Evolutionary conservation across 768 basidiomycete species (phyloP).

Genomic region (Suillus americanus): DNA sequence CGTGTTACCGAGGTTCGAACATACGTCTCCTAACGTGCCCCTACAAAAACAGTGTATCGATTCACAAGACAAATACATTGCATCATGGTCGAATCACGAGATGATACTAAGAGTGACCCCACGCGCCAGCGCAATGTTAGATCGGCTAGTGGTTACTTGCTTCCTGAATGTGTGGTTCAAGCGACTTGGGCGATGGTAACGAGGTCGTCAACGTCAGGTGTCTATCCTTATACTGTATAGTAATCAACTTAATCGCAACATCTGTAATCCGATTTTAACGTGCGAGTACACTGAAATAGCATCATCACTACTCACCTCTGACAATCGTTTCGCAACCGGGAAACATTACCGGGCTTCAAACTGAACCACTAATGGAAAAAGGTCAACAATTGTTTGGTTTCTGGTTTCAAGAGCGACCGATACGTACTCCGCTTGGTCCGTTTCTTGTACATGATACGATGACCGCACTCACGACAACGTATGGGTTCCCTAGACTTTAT

Average conservation of each 20-base stretch:
- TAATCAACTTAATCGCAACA: slow-evolving; percentile 5
- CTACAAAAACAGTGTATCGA: slow-evolving; percentile 43
- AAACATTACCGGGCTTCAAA: slow-evolving; percentile 30
- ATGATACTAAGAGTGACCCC: slow-evolving; percentile 40
- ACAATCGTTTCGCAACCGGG: not conserved
- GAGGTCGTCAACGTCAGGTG: not conserved
- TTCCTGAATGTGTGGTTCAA: slow-evolving; percentile 53
- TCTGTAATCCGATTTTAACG: slow-evolving; percentile 8
- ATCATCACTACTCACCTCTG: slow-evolving; percentile 5
- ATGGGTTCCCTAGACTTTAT: slow-evolving; percentile 91
- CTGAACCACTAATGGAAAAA: slow-evolving; percentile 29
- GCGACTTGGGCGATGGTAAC: slow-evolving; percentile 43
- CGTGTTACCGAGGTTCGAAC: slow-evolving; percentile 17
- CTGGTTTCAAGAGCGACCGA: not conserved
- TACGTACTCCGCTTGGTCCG: slow-evolving; percentile 87
- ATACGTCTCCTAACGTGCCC: slow-evolving; percentile 1
- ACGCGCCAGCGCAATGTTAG: slow-evolving; percentile 41
- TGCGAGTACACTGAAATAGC: not conserved
- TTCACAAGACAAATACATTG: slow-evolving; percentile 46
- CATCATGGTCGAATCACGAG: slow-evolving; percentile 43
- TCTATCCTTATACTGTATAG: slow-evolving; percentile 6
- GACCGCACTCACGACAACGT: slow-evolving; percentile 94
- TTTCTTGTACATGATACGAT: slow-evolving; percentile 99
- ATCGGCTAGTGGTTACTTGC: slow-evolving; percentile 54
- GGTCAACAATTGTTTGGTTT: slow-evolving; percentile 7